Percentiles rank a stretch among this genome's conserved stretches.
Evolutionary conservation across 139 green algal genomes (phyloP).

Genomic region (Raphidocelis subcapitata): DNA sequence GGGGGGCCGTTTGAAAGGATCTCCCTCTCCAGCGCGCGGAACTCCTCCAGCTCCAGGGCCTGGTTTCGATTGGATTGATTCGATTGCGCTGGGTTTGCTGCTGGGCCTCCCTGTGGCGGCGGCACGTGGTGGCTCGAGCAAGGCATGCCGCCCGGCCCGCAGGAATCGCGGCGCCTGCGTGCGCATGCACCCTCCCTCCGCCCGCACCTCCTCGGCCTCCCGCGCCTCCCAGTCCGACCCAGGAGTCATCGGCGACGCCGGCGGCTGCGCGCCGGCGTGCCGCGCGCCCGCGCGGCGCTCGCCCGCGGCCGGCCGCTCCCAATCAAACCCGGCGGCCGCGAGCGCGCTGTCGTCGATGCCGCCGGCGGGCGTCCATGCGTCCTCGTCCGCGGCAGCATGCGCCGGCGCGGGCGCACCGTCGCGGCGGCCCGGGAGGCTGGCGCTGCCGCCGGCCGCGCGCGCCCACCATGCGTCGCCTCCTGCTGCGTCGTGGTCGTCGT

Average conservation of each 20-base stretch:
- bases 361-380: not conserved
- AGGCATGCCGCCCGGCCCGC: not conserved
- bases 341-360: not conserved
- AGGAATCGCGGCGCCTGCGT: not conserved
- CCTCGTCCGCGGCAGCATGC: not conserved
- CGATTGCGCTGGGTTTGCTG: not conserved
- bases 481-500: no score
- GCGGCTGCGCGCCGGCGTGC: no score
- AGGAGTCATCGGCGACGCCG: no score
- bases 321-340: no score
- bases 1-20: slow-evolving; percentile 20
- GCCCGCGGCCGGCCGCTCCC: not conserved
- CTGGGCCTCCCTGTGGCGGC: no score
- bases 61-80: slow-evolving; percentile 12
- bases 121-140: no score
- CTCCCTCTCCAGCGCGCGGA: slow-evolving; percentile 56
- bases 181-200: not conserved
- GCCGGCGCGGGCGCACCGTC: not conserved
- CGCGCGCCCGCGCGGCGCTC: not conserved
- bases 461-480: no score
- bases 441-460: no score
- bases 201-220: not conserved
- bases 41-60: slow-evolving; percentile 65
- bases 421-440: no score
- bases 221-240: not conserved